phyloP scores from a whole-genome alignment of 148 eudicot genomes.

The Camellia sinensis region DNA sequence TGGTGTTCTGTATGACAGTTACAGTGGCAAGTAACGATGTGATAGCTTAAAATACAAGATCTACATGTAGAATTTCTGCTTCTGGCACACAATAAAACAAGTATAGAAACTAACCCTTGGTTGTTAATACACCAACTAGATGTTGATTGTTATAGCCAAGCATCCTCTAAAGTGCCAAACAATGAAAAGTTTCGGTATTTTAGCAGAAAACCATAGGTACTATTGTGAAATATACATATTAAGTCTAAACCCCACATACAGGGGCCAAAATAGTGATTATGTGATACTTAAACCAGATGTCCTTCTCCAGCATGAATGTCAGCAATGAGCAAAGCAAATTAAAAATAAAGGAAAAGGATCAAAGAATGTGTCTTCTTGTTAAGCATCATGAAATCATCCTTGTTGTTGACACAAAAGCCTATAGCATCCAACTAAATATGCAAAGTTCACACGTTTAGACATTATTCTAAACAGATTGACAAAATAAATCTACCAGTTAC shows the following conservation, averaged over 20 bases:
- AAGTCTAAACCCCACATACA: not conserved
- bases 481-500: conserved; percentile 1
- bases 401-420: not conserved
- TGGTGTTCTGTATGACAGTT: not conserved
- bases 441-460: not conserved
- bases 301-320: not conserved
- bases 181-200: not conserved
- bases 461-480: not conserved
- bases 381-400: not conserved
- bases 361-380: not conserved
- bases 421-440: not conserved
- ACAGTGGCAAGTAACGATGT: too few relatives aligned
- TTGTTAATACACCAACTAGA: not conserved
- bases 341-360: not conserved
- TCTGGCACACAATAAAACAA: not conserved
- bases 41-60: too few relatives aligned
- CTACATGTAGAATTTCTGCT: not conserved
- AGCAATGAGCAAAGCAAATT: not conserved
- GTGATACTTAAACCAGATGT: not conserved
- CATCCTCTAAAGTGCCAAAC: not conserved
- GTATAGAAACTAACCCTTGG: not conserved
- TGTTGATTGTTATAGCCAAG: not conserved
- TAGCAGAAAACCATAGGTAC: not conserved
- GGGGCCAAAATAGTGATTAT: not conserved
- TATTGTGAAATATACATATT: not conserved